A percentile compares a stretch with the other conserved stretches of the same genome.
phyloP scores from a whole-genome alignment of 2,329 filamentous ascomycete species.

The Spiromastix sp. region DNA sequence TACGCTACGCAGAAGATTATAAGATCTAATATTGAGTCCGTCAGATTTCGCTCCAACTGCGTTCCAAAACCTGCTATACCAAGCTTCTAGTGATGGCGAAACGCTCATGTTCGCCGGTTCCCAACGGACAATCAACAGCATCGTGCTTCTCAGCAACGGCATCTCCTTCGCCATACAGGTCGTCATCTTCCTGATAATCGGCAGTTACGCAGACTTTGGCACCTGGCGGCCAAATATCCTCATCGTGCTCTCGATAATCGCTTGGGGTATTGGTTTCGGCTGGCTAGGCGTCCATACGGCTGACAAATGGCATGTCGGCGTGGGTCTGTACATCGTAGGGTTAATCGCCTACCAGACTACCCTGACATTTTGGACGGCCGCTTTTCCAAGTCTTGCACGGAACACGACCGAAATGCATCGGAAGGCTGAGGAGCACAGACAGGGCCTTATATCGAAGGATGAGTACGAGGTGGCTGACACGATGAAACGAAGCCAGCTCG shows the following conservation, averaged over 20 bases:
- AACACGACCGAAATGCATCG: slow-evolving; percentile 42
- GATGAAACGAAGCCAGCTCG: slow-evolving; percentile 53
- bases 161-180: slow-evolving; percentile 59
- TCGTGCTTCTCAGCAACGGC: slow-evolving; percentile 56
- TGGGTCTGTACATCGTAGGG: slow-evolving; percentile 56
- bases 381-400: slow-evolving; percentile 48
- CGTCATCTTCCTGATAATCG: slow-evolving; percentile 41
- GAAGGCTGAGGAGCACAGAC: slow-evolving; percentile 39
- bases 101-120: slow-evolving; percentile 47
- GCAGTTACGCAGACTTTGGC: slow-evolving; percentile 51
- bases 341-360: slow-evolving; percentile 57
- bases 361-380: slow-evolving; percentile 59
- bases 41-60: slow-evolving; percentile 51
- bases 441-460: slow-evolving; percentile 44
- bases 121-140: slow-evolving; percentile 51
- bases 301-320: slow-evolving; percentile 49
- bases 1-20: too few relatives aligned
- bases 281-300: slow-evolving; percentile 56
- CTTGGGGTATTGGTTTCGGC: slow-evolving; percentile 54
- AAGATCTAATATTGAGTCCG: not conserved
- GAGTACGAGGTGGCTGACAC: slow-evolving; percentile 53
- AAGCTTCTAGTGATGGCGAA: slow-evolving; percentile 46
- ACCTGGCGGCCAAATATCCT: slow-evolving; percentile 54
- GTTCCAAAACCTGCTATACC: slow-evolving; percentile 54
- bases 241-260: slow-evolving; percentile 49